A percentile compares a stretch with the other conserved stretches of the same genome.
These are phyloP conservation scores for Pontederia crassipes DNA, from an alignment of 176 grass and related monocot species.

Conservation along the genomic window DNA sequence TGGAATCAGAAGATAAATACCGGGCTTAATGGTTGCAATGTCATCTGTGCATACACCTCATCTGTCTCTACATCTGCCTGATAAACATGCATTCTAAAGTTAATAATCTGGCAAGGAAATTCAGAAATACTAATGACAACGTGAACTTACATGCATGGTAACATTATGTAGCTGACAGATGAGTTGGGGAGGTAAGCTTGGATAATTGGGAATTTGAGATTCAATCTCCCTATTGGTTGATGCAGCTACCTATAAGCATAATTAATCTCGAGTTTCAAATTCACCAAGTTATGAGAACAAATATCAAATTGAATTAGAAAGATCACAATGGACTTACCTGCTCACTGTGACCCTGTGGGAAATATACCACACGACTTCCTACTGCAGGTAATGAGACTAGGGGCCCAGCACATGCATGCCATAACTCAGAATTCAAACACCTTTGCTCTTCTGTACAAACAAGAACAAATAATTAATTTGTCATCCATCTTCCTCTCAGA, in stretches of 20 bases:
- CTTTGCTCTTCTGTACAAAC: constrained; percentile 39
- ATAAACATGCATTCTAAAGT: constrained; percentile 1
- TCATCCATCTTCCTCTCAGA: neutral
- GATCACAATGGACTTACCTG: constrained; percentile 40
- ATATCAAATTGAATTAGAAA: neutral
- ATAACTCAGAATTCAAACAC: constrained; percentile 74
- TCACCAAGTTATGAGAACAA: too few relatives aligned
- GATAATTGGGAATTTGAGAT: constrained; percentile 87
- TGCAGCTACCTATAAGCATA: constrained; percentile 57
- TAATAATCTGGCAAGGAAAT: neutral
- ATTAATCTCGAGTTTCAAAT: constrained; percentile 1
- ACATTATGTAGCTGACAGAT: constrained; percentile 97
- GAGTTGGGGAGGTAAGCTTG: constrained; percentile 85
- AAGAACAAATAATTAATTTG: constrained; percentile 17
- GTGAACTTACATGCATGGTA: constrained; percentile 85
- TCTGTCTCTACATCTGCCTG: constrained; percentile 96
- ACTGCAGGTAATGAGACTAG: constrained; percentile 57
- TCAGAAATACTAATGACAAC: neutral
- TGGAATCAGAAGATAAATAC: constrained; percentile 25
- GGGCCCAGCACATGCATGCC: constrained; percentile 77
- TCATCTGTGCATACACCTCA: constrained; percentile 99
- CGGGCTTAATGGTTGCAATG: constrained; percentile 78
- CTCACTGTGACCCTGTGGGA: constrained; percentile 84
- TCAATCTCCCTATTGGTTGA: constrained; percentile 99
- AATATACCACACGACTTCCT: constrained; percentile 68